phyloP scores from a whole-genome alignment of 352 stramenopile species.

The Globisporangium iwayamae region DNA sequence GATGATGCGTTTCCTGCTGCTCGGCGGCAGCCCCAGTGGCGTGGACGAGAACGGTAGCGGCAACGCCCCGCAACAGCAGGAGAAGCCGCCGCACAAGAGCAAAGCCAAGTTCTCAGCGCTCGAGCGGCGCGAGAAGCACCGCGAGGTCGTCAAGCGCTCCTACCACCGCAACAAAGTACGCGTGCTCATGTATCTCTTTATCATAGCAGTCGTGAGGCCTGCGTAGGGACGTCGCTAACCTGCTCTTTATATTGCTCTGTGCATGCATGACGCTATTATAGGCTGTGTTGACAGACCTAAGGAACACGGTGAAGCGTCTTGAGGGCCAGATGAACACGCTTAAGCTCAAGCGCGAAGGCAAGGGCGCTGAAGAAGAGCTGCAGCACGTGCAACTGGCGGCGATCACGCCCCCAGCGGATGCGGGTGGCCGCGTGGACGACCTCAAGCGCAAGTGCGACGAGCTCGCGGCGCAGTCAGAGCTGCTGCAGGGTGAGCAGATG shows the following conservation, averaged over 20 bases:
- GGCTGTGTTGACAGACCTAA: slow-evolving; percentile 46
- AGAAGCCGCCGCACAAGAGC: slow-evolving; percentile 2
- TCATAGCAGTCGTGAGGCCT: not conserved
- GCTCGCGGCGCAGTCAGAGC: slow-evolving; percentile 35
- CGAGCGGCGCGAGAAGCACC: slow-evolving; percentile 55
- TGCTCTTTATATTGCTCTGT: not conserved
- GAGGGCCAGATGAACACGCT: slow-evolving; percentile 49
- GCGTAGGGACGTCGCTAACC: not conserved
- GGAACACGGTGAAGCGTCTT: slow-evolving; percentile 50
- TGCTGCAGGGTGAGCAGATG: slow-evolving; percentile 38
- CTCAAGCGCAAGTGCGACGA: slow-evolving; percentile 34
- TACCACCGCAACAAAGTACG: slow-evolving; percentile 73
- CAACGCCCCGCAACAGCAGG: not conserved
- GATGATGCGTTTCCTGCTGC: slow-evolving; percentile 17
- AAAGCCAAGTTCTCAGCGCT: slow-evolving; percentile 41
- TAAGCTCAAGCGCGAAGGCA: slow-evolving; percentile 2
- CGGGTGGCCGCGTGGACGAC: slow-evolving; percentile 9
- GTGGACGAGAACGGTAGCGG: slow-evolving; percentile 7
- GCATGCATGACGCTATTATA: slow-evolving; percentile 9
- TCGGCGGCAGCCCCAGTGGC: slow-evolving; percentile 10
- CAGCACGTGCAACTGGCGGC: not conserved
- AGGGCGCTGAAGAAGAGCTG: not conserved
- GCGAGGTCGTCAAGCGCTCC: slow-evolving; percentile 69
- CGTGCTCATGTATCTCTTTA: not conserved
- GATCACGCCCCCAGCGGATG: not conserved